These are phyloP conservation scores for Nicotiana benthamiana DNA, from an alignment of 257 asterid species.

Conservation along the genomic window DNA sequence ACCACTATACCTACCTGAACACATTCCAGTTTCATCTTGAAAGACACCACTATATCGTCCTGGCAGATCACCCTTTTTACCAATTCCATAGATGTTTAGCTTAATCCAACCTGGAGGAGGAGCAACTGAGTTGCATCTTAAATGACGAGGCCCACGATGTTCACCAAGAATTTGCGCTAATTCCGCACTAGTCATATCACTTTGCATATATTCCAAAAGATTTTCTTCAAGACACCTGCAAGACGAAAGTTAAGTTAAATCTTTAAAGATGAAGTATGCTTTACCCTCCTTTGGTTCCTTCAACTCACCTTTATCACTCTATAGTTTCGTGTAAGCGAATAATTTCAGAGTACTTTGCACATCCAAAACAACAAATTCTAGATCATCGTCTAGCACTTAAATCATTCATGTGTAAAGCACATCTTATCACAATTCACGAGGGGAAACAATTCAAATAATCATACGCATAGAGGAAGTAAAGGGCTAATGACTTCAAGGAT, in stretches of 20 bases:
- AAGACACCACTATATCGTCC: not conserved
- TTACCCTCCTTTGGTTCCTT: not conserved
- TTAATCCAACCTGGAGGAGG: conserved; percentile 14
- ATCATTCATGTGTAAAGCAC: not conserved
- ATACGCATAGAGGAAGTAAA: not conserved
- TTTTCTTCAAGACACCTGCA: not conserved
- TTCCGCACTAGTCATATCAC: too few species aligned
- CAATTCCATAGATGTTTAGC: not conserved
- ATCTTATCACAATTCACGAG: not conserved
- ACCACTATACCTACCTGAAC: not conserved
- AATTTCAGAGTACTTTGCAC: too few species aligned
- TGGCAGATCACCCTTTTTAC: not conserved
- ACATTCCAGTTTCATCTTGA: not conserved
- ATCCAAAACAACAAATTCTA: too few species aligned
- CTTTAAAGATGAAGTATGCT: not conserved
- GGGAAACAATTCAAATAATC: too few species aligned
- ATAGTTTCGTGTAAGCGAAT: too few species aligned
- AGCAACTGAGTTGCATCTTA: not conserved
- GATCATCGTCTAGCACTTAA: too few species aligned
- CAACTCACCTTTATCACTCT: too few species aligned
- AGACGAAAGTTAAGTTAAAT: not conserved
- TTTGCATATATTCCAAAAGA: not conserved
- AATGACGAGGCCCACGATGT: not conserved
- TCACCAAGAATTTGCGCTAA: not conserved
- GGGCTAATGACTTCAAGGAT: not conserved